phyloP scores from a whole-genome alignment of 371 early-diverging fungal genomes.

The Rhizomucor pusillus region DNA sequence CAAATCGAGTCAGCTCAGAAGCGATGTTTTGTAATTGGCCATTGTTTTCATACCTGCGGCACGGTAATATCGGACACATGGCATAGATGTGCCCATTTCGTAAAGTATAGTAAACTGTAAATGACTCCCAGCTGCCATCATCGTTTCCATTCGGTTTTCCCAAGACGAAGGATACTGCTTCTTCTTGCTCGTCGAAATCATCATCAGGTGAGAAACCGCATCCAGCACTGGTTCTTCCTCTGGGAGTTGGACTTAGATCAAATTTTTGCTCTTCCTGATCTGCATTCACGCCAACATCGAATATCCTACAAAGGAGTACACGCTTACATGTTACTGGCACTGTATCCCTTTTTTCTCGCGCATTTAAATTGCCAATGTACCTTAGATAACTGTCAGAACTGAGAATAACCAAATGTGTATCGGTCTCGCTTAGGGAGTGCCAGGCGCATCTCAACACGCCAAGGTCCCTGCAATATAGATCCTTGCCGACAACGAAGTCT shows the following conservation, averaged over 20 bases:
- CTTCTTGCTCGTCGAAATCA: slow-evolving; percentile 34
- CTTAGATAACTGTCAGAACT: slow-evolving; percentile 31
- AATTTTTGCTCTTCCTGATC: slow-evolving; percentile 41
- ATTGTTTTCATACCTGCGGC: slow-evolving; percentile 23
- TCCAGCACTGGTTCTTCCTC: not conserved
- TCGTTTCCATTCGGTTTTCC: slow-evolving; percentile 28
- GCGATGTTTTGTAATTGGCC: not conserved
- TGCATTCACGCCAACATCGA: slow-evolving; percentile 34
- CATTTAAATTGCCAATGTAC: slow-evolving; percentile 15
- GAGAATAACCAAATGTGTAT: slow-evolving; percentile 37
- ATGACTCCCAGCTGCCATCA: slow-evolving; percentile 39
- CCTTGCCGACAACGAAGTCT: slow-evolving; percentile 13
- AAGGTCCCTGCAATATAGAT: not conserved
- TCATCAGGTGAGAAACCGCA: slow-evolving; percentile 25
- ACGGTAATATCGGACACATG: slow-evolving; percentile 42
- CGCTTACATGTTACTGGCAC: not conserved
- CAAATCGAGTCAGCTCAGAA: not conserved
- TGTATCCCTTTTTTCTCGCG: not conserved
- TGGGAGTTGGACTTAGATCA: slow-evolving; percentile 33
- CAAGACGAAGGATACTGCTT: slow-evolving; percentile 38
- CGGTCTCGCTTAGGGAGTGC: slow-evolving; percentile 48
- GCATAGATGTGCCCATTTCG: slow-evolving; percentile 43
- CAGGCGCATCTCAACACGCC: slow-evolving; percentile 30
- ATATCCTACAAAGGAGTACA: slow-evolving; percentile 26
- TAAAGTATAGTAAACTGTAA: slow-evolving; percentile 40